Conservation (phyloP, 2,329 filamentous ascomycete species). For the Phyllosticta citrichinensis region DNA sequence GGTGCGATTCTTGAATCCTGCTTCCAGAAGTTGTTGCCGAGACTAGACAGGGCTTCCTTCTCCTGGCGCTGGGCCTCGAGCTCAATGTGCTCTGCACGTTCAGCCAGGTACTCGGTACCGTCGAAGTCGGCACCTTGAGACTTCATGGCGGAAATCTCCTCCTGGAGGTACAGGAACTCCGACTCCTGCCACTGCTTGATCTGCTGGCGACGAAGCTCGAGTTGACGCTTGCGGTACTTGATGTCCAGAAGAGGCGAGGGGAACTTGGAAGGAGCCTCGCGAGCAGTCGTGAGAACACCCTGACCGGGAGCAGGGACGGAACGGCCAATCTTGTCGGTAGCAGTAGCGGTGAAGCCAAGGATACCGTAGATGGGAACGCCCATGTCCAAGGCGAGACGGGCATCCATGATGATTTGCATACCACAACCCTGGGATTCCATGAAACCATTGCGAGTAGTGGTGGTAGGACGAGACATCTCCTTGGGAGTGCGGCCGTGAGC, state of each 20-base stretch:
- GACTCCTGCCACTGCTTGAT: slow-evolving; percentile 96
- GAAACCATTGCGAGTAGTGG: slow-evolving; percentile 93
- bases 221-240: slow-evolving; percentile 91
- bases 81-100: slow-evolving; percentile 78
- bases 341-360: slow-evolving; percentile 84
- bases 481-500: slow-evolving; percentile 87
- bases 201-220: slow-evolving; percentile 85
- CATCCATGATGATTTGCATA: slow-evolving; percentile 98
- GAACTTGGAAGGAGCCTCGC: slow-evolving; percentile 84
- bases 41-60: slow-evolving; percentile 82
- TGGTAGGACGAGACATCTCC: slow-evolving; percentile 97
- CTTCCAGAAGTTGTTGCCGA: slow-evolving; percentile 99
- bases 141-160: slow-evolving; percentile 88
- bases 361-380: slow-evolving; percentile 96
- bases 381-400: slow-evolving; percentile 92
- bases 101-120: slow-evolving; percentile 74
- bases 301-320: slow-evolving; percentile 94
- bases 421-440: slow-evolving; percentile 99
- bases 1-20: slow-evolving; percentile 87
- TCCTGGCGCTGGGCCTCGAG: slow-evolving; percentile 80
- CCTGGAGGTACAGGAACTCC: slow-evolving; percentile 83
- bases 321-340: slow-evolving; percentile 97
- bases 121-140: slow-evolving; percentile 60
- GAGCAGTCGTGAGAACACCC: slow-evolving; percentile 90
- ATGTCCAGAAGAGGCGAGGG: slow-evolving; percentile 93